Base-by-base conservation (phyloP, 2,329 filamentous ascomycete genomes). In the Colletotrichum horii region DNA sequence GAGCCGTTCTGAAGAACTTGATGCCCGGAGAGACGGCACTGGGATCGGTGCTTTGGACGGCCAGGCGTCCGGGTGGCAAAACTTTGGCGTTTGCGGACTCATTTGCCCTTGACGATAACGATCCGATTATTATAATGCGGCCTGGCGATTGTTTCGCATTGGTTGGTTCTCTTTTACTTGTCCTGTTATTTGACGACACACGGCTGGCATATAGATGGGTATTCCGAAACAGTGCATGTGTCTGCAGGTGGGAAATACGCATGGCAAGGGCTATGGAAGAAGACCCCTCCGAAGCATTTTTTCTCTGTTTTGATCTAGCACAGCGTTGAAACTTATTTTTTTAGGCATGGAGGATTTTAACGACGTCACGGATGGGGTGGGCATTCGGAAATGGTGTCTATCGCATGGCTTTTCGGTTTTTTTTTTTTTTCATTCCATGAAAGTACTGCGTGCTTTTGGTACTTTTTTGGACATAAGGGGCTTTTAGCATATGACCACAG, bases 1-100 rank as follows among this genome's bases (percentile, higher is more conserved):
- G 73, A 77, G 64, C 78, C 80, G 11, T 82, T 82, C 62, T 78
- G 62, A 78, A 72, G 24, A 26, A 48, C 43, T 43, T 74, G 61
- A 76, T 77, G 71, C 74, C 66, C 74, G 43, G 26, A n/a, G 28
- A 76, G 43, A 72, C 66, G 71, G 26, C 55, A 56, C 36, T 28
- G 16, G 38, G 26, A 56, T 36, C 15, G 65, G 38, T 19, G 28
- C 15, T 32, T 16, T 30, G 55, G 22, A 36, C 22, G 34, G 38
- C 12, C n/a, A 11, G 43, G n/a, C n/a, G 28, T 58, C 16, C 30
- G 12, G 24, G 28, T 48, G 38, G 56, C 43, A 62, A 64, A 62
- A 58, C 38, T 66, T 66, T 38, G 58, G 69, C 24, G 43, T 71
- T 71, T 66, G 19, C 32, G 26, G 43, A n/a, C 34, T 24, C 55